Base-by-base conservation (phyloP, 306 rosid species). In the Hippophae gyantsensis region DNA sequence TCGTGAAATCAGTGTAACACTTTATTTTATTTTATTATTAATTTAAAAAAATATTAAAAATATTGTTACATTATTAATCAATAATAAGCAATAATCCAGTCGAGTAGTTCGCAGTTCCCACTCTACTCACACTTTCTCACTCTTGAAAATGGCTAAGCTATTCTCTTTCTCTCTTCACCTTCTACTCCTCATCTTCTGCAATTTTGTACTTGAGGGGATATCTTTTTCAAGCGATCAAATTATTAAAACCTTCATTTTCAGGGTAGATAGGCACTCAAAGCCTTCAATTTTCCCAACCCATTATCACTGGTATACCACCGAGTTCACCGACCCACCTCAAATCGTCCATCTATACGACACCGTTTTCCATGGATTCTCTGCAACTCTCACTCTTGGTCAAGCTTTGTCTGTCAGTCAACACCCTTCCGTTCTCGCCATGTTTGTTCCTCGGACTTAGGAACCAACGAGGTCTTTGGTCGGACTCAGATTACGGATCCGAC, bases 391-490 rank as follows among this genome's bases (percentile, higher is more conserved):
- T 18, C 57, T 52, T 1, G 64, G 72, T 2, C 85, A 79, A 60
- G 89, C 40, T 1, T 63, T 69, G 6, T 18, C 83, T 40, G 42
- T 85, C 32, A 7, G 76, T 11, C 10, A 63, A 1, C 84, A 87
- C 64, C 81, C 90, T 5, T 82, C 95, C 0, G 78, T 87, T 4
- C 94, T 87, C 18, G 90, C 94, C 7, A 87, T 82, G 1, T 78
- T 84, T 50, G 68, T 90, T 90, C 46, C 81, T 90, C 1, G 97
- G 97, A 26, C 97, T 90, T 38, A 61, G 94, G 5, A 90, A 76
- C 85, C 97, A 90, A 72, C 82, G 77, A 2, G 97, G 97, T 7
- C 82, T 90, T 6, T 90, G 97, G 97, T 90, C 94, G 0, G 87
- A 90, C 12, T 90, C 97, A 0, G 90, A 87, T 52, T 90, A 87